A percentile compares a stretch with the other conserved stretches of the same genome.
These are phyloP conservation scores for Paraphoma sp. DNA, from an alignment of 2,329 filamentous ascomycete species.

Conservation along the genomic window DNA sequence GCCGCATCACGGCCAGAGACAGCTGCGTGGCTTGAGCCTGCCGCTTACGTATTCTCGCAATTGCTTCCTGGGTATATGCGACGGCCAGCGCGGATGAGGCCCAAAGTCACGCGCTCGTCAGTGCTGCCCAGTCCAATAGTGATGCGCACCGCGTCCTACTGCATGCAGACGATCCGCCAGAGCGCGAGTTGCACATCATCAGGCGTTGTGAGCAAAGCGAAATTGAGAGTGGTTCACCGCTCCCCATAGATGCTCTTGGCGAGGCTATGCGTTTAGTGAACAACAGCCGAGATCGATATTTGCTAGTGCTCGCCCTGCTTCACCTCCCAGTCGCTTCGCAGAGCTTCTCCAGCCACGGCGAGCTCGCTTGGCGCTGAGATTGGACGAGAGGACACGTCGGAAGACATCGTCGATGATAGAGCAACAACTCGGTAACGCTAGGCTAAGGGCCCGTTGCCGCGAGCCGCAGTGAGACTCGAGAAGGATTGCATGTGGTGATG, in stretches of 20 bases:
- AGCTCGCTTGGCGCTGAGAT: conserved; percentile 26
- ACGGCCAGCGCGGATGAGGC: conserved; percentile 5
- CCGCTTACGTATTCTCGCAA: conserved; percentile 1
- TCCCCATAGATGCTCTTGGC: conserved; percentile 5
- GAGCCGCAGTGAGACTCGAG: conserved; percentile 22
- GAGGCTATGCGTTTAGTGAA: conserved; percentile 16
- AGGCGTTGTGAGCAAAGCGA: background rate
- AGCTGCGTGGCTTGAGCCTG: conserved; percentile 12
- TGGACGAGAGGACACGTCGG: conserved; percentile 25
- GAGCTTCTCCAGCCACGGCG: conserved; percentile 14
- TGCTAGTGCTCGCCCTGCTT: conserved; percentile 12
- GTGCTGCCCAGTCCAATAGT: conserved; percentile 8
- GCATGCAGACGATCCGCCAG: conserved; percentile 9
- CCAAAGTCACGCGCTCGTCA: background rate
- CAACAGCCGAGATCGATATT: conserved; percentile 3
- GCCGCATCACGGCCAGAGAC: conserved; percentile 9
- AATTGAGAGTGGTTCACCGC: conserved; percentile 16
- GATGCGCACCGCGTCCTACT: conserved; percentile 14
- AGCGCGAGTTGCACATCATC: background rate
- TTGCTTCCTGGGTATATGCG: conserved; percentile 3
- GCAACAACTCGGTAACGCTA: conserved; percentile 28
- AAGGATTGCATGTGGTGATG: conserved; percentile 5
- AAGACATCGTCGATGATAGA: conserved; percentile 17
- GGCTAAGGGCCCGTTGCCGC: conserved; percentile 28
- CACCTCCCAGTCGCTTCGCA: conserved; percentile 3